Evolutionary conservation across 163 green algal genomes (phyloP).

Genomic region (Chloroidium sp.): DNA sequence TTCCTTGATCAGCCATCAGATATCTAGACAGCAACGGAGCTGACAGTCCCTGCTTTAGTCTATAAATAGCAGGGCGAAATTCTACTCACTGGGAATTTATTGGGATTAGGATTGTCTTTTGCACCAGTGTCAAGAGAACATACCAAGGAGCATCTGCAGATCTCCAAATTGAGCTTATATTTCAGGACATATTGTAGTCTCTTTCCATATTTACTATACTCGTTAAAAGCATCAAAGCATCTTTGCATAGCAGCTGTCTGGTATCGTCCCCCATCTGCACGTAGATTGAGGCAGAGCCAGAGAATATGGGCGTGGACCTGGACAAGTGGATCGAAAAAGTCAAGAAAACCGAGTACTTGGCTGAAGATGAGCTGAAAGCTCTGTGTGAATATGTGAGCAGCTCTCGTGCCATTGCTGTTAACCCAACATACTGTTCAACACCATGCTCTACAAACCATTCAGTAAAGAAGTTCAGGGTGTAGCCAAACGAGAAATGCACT

Average conservation of each 20-base stretch:
- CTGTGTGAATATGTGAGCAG: conserved; percentile 89
- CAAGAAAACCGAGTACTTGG: conserved; percentile 74
- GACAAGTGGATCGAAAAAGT: conserved; percentile 91
- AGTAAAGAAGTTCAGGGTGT: no score
- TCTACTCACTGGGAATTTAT: no score
- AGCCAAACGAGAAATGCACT: no score
- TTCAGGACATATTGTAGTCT: not conserved
- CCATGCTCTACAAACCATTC: no score
- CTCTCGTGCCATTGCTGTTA: not conserved
- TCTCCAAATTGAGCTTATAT: no score
- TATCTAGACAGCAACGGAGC: no score
- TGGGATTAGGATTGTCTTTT: not conserved
- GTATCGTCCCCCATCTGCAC: not conserved
- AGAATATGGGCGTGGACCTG: conserved; percentile 44
- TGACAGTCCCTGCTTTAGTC: no score
- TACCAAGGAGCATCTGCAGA: not conserved
- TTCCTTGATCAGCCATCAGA: no score
- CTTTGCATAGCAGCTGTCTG: not conserved
- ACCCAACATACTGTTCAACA: no score
- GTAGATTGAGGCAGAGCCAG: not conserved
- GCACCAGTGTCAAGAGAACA: not conserved
- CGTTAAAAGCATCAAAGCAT: not conserved
- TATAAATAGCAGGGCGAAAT: no score
- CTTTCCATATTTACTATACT: not conserved
- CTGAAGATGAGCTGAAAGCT: conserved; percentile 93